A percentile compares a stretch with the other conserved stretches of the same genome.
These are phyloP conservation scores for Leishmania tarentolae DNA, from an alignment of 208 protist species.

Conservation along the genomic window DNA sequence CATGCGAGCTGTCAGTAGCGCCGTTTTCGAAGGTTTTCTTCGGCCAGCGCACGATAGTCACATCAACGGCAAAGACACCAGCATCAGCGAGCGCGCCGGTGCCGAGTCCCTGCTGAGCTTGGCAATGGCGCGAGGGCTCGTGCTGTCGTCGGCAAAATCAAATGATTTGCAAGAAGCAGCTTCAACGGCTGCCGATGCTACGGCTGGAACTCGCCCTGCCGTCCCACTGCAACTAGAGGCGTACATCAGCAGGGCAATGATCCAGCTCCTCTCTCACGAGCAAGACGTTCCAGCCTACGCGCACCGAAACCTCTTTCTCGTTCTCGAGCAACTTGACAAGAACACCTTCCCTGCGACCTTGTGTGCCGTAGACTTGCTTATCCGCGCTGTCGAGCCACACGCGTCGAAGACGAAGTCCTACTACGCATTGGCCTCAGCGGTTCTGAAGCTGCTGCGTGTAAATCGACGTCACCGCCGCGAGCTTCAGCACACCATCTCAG, in stretches of 20 bases:
- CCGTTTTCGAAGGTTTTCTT: constrained; percentile 8
- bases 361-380: constrained; percentile 51
- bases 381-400: constrained; percentile 59
- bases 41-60: not conserved
- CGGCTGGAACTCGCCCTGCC: constrained; percentile 12
- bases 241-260: constrained; percentile 50
- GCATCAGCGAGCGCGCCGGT: not conserved
- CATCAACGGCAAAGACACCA: not conserved
- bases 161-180: not conserved
- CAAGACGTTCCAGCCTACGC: constrained; percentile 55
- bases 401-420: constrained; percentile 55
- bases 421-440: constrained; percentile 70
- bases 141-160: not conserved
- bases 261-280: constrained; percentile 54
- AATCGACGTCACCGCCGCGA: constrained; percentile 27
- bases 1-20: constrained; percentile 7
- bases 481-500: constrained; percentile 10
- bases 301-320: constrained; percentile 66
- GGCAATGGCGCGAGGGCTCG: constrained; percentile 15
- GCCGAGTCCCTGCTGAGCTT: constrained; percentile 11
- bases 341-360: constrained; percentile 54
- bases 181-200: not conserved
- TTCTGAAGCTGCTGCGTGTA: constrained; percentile 59
- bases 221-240: constrained; percentile 66
- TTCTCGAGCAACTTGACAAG: constrained; percentile 73